phyloP scores from a whole-genome alignment of 768 basidiomycete genomes.

The Leccinum disarticulatum region DNA sequence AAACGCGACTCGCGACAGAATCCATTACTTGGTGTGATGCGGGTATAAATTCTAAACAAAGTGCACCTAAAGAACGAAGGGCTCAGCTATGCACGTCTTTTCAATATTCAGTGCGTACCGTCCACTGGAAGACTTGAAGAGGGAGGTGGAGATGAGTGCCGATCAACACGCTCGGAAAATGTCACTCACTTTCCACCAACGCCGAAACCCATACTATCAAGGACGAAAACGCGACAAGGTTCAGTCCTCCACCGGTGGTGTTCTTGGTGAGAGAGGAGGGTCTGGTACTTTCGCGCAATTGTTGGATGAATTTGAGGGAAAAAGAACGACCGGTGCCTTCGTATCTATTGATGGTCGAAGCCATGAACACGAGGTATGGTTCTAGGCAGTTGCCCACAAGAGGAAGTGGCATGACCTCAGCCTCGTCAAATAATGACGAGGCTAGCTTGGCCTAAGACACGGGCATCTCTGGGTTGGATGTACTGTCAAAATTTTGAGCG shows the following conservation, averaged over 20 bases:
- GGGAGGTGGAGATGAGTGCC: slow-evolving; percentile 9
- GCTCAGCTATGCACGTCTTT: background rate
- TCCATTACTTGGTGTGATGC: slow-evolving; percentile 36
- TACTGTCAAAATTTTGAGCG: no score
- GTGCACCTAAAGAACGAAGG: slow-evolving; percentile 34
- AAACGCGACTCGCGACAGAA: background rate
- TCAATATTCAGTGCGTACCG: slow-evolving; percentile 32
- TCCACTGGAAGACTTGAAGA: slow-evolving; percentile 43
- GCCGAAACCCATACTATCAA: slow-evolving; percentile 47
- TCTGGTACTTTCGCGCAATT: no score
- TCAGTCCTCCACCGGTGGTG: slow-evolving; percentile 41
- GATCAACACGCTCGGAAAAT: slow-evolving; percentile 12
- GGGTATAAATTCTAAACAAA: slow-evolving; percentile 47
- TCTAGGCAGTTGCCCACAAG: no score
- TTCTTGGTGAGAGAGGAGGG: no score
- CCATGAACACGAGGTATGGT: no score
- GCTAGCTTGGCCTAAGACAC: no score
- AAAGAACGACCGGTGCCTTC: no score
- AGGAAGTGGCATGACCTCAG: no score
- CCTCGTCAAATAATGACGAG: no score
- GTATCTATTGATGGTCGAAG: no score
- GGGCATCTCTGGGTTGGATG: no score
- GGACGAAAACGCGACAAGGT: slow-evolving; percentile 46
- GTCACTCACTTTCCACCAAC: slow-evolving; percentile 50
- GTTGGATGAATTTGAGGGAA: no score